phyloP scores from a whole-genome alignment of 768 basidiomycete species.

The Boletus tomentosulus region DNA sequence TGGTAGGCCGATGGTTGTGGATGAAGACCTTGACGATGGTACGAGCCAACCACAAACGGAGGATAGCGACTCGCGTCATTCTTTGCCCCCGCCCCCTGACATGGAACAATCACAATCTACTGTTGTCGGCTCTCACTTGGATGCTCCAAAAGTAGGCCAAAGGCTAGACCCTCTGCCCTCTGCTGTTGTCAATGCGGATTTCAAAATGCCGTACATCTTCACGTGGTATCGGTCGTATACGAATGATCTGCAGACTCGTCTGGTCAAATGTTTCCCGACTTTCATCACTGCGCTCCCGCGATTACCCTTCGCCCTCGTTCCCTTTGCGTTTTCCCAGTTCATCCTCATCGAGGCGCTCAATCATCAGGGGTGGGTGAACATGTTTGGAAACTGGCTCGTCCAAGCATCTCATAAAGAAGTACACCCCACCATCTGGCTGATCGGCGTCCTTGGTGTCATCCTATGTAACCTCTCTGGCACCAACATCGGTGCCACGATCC shows the following conservation, averaged over 20 bases:
- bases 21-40: background rate
- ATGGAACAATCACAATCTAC: background rate
- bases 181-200: background rate
- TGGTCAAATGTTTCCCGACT: conserved; percentile 60
- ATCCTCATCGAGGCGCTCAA: conserved; percentile 85
- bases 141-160: background rate
- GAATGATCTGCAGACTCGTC: background rate
- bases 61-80: background rate
- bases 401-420: conserved; percentile 41
- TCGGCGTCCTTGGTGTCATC: conserved; percentile 68
- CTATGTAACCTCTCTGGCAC: conserved; percentile 85
- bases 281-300: conserved; percentile 59
- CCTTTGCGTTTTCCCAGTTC: conserved; percentile 93
- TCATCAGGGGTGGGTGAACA: conserved; percentile 81
- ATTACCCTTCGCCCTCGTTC: conserved; percentile 79
- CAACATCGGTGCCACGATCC: conserved; percentile 88
- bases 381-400: conserved; percentile 70
- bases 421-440: conserved; percentile 55
- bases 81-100: background rate
- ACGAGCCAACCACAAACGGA: background rate
- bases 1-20: conserved; percentile 16
- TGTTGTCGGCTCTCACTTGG: background rate
- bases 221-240: background rate
- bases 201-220: background rate
- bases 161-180: background rate